These are phyloP conservation scores for Galerina marginata DNA, from an alignment of 768 basidiomycete genomes.

Conservation along the genomic window DNA sequence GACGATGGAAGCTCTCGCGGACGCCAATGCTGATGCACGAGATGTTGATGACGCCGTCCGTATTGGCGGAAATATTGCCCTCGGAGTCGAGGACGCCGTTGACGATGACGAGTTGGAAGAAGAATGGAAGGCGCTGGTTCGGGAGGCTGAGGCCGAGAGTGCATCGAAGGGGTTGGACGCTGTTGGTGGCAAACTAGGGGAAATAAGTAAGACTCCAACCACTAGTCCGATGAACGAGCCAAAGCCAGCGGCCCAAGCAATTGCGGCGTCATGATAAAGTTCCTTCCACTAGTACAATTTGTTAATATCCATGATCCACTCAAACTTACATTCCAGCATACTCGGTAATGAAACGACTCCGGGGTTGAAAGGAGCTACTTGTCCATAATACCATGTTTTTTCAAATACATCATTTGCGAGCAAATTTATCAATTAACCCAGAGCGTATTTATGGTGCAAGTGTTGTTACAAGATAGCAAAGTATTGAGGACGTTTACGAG, in stretches of 20 bases:
- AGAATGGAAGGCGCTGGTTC: constrained; percentile 64
- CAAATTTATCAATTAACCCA: too few species aligned
- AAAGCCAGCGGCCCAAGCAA: neutral
- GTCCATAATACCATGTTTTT: too few species aligned
- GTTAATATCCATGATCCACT: neutral
- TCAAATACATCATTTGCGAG: too few species aligned
- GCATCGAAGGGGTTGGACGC: constrained; percentile 12
- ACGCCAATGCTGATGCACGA: constrained; percentile 79
- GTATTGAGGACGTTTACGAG: neutral
- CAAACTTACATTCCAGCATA: too few species aligned
- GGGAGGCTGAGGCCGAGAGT: constrained; percentile 34
- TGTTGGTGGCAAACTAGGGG: constrained; percentile 12
- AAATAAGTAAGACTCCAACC: constrained; percentile 3
- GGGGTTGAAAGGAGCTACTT: too few species aligned
- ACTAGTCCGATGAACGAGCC: neutral
- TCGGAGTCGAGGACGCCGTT: constrained; percentile 55
- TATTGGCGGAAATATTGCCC: constrained; percentile 66
- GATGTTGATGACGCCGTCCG: constrained; percentile 84
- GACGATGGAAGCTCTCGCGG: constrained; percentile 88
- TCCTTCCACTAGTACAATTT: neutral
- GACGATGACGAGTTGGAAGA: constrained; percentile 59
- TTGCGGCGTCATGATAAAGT: constrained; percentile 3
- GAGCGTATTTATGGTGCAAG: neutral
- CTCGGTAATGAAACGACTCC: too few species aligned
- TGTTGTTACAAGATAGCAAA: constrained; percentile 8